Conservation (phyloP, 2,329 filamentous ascomycete species). For the Paracamarosporium sp. region DNA sequence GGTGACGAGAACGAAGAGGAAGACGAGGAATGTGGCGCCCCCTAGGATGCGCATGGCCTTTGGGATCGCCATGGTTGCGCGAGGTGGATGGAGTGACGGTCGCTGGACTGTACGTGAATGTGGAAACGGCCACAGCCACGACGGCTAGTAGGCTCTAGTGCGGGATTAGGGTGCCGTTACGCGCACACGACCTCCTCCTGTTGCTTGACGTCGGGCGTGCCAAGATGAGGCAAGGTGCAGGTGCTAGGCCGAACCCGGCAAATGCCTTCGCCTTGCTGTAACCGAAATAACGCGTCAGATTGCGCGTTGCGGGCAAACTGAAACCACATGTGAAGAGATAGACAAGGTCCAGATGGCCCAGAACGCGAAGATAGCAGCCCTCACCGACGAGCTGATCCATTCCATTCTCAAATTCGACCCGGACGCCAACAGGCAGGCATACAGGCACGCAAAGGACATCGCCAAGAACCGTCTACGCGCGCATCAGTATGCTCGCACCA, state of each 20-base stretch:
- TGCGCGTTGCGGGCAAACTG: no score
- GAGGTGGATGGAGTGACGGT: conserved; percentile 2
- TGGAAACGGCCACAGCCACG: neutral
- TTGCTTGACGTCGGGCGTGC: no score
- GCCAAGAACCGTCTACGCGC: conserved; percentile 49
- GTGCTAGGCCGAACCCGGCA: no score
- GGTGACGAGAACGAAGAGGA: conserved; percentile 80
- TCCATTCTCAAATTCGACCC: conserved; percentile 62
- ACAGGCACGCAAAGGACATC: conserved; percentile 47
- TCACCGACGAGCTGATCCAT: conserved; percentile 75
- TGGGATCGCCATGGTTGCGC: conserved; percentile 76
- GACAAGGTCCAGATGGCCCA: conserved; percentile 67
- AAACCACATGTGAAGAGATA: neutral
- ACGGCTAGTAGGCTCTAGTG: no score
- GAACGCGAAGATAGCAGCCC: conserved; percentile 66
- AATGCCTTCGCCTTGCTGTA: no score
- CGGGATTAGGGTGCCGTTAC: no score
- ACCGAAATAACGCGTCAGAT: no score
- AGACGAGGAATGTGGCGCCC: conserved; percentile 72
- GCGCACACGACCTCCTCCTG: no score
- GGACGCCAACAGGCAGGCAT: conserved; percentile 39
- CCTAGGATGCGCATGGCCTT: conserved; percentile 83
- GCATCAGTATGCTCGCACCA: conserved; percentile 53
- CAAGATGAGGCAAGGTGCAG: no score
- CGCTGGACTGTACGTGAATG: neutral